Base-by-base conservation (phyloP, 2,329 filamentous ascomycete genomes). In the Botryotinia globosa region DNA sequence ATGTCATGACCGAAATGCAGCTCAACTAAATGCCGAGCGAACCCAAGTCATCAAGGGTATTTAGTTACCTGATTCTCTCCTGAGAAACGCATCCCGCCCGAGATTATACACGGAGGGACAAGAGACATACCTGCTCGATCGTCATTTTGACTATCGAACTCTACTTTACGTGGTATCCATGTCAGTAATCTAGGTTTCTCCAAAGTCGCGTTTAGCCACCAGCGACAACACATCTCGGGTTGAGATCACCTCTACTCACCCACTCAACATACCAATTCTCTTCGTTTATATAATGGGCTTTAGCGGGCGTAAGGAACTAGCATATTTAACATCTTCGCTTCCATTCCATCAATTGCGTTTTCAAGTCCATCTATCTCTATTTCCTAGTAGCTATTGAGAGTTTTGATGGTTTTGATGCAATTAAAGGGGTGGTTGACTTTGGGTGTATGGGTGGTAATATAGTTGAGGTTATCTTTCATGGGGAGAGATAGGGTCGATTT, bases 41-140 rank as follows among this genome's bases (percentile, higher is more conserved):
- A 99, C 96, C 64, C 92, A 95, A 76, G 94, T 97, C 79, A 96
- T 98, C 84, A 94, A 92, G 84, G 94, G 94, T 75, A 91, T 97
- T 82, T 97, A 88, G 34, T 44, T 12, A 67, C n/a, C n/a, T 32
- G 14, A 29, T 6, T 51, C 7, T 67, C 48, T 56, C n/a, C 9
- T 12, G 45, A n/a, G 12, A 20, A 18, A 56, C 12, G 7, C 25
- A 56, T 32, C 25, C 64, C 25, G n/a, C 65, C 37, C 34, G 48
- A 67, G 65, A 42, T 67, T 32, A 42, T 18, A 25, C 16, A 66
- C 14, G 6, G 48, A n/a, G 18, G 3, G 5, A 29, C 29, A 42
- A 9, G 14, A 16, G n/a, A 39, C 20, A 32, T 67, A 42, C 37
- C n/a, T 42, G 18, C 56, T 67, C 18, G 37, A 67, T n/a, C 25